Percentiles rank a stretch among this genome's conserved stretches.
Conservation (phyloP, 2,329 filamentous ascomycete genomes). For the Diaporthe caulivora region DNA sequence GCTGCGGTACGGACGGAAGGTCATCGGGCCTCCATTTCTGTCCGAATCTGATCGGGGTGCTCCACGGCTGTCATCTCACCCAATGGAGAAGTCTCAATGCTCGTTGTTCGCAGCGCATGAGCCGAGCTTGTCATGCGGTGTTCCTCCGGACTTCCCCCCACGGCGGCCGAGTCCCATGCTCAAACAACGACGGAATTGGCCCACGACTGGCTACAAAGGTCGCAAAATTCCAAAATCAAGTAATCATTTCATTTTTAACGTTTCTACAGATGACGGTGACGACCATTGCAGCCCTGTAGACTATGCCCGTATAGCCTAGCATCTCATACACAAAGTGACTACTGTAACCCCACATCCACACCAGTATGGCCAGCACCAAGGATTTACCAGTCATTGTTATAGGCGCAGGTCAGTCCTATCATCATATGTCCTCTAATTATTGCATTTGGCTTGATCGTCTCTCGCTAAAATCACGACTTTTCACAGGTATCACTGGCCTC, state of each 20-base stretch:
- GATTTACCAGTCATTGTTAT: not conserved
- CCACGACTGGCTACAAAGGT: not conserved
- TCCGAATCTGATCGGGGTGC: not conserved
- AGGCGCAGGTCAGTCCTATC: not conserved
- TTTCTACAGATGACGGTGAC: too few relatives aligned
- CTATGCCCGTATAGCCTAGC: too few relatives aligned
- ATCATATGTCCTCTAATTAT: not conserved
- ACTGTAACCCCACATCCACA: not conserved
- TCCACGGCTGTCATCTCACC: too few relatives aligned
- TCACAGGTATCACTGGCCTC: slow-evolving; percentile 2
- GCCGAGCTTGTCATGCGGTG: slow-evolving; percentile 6
- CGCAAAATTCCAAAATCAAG: not conserved
- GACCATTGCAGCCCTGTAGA: too few relatives aligned
- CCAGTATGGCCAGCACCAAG: not conserved
- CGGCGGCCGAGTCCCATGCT: slow-evolving; percentile 20
- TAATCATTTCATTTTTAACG: too few relatives aligned
- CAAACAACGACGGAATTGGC: not conserved
- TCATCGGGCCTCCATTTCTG: not conserved
- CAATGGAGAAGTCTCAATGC: not conserved
- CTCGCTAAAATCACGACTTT: not conserved
- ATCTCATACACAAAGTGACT: not conserved
- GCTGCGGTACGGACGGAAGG: too few relatives aligned
- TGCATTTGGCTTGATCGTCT: not conserved
- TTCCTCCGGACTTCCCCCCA: slow-evolving; percentile 4
- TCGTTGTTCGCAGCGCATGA: not conserved